Evolutionary conservation across 2,329 filamentous ascomycete genomes (phyloP), one percentile per base, ranked within the genome.

Genomic region (Pseudogymnoascus sp.): DNA sequence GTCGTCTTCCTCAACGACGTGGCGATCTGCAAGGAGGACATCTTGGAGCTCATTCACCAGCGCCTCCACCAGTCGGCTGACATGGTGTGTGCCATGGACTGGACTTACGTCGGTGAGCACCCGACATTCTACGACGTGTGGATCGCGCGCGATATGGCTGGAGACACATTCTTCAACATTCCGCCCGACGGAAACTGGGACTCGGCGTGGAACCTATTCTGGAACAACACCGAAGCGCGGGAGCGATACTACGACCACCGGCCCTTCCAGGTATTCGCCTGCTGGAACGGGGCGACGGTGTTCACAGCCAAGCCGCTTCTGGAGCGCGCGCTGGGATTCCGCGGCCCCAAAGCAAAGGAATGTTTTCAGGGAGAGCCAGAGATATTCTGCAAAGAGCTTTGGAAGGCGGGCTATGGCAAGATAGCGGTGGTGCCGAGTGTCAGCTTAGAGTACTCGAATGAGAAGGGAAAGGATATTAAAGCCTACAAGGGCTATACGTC

Each of bases 61-160:
- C 76, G 74, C 25, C 65, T 62, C 5, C 65, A 64, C 2, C 78
- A 80, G 37, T 70, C 68, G 2, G 82, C 81, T 6, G 77, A 81
- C 66, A 83, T 83, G 78, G 78, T 77, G 0, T 86, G 82, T 65
- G 80, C 74, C 5, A 79, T 86, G 76, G 82, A 86, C 68, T 86
- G 82, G 81, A 77, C 74, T 0, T 78, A 77, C 41, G 70, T 73
- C 2, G 76, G 74, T 0, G 59, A 60, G 0, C 70, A 78, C 2
- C 77, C 78, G 0, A 79, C 76, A 0, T 85, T 85, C 65, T 83
- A 84, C 67, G 81, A 85, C 62, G 74, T 82, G 2, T 84, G 81
- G 81, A 72, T 83, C 25, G 76, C 79, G 0, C 77, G 82, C 6
- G 74, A 72, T 2, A 75, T 85, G 47, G 72, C 70, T 0, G 82